A percentile compares a stretch with the other conserved stretches of the same genome.
These are phyloP conservation scores for Cercospora sp. DNA, from an alignment of 2,329 filamentous ascomycete genomes.

Conservation along the genomic window DNA sequence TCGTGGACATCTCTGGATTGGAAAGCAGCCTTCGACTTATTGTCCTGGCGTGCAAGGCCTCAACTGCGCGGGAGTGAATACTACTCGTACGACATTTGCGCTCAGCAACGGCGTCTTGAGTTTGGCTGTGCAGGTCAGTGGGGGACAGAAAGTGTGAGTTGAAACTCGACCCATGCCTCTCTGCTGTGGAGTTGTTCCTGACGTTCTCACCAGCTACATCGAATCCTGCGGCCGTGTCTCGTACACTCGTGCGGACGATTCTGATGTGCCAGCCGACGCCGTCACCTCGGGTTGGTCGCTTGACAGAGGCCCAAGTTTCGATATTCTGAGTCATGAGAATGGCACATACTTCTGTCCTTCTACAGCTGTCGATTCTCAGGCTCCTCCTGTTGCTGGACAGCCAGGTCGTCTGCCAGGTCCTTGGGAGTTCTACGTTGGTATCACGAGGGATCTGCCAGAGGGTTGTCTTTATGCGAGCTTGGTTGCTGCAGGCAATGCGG, in stretches of 20 bases:
- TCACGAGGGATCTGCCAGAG: slow-evolving; percentile 5
- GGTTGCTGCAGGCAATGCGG: slow-evolving; percentile 14
- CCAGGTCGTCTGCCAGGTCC: slow-evolving; percentile 7
- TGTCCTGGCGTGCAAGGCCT: slow-evolving; percentile 30
- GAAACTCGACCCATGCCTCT: not conserved
- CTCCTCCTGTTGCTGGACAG: not conserved
- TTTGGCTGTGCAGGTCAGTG: slow-evolving; percentile 33
- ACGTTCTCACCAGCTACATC: slow-evolving; percentile 31
- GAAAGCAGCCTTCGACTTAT: slow-evolving; percentile 33
- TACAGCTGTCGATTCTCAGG: not conserved
- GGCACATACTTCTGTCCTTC: slow-evolving; percentile 15
- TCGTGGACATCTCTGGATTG: slow-evolving; percentile 33
- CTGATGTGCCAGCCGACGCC: slow-evolving; percentile 30
- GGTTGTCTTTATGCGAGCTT: slow-evolving; percentile 15
- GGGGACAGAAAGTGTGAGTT: slow-evolving; percentile 37
- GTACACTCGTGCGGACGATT: slow-evolving; percentile 36
- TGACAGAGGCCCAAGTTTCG: slow-evolving; percentile 18
- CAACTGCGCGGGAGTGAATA: slow-evolving; percentile 15
- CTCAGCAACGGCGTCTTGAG: slow-evolving; percentile 18
- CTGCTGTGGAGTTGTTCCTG: not conserved
- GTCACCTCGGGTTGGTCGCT: slow-evolving; percentile 31
- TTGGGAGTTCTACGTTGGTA: slow-evolving; percentile 17
- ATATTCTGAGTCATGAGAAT: slow-evolving; percentile 24
- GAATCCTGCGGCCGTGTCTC: slow-evolving; percentile 33
- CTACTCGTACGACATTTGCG: slow-evolving; percentile 20